Evolutionary conservation across 139 green algal genomes (phyloP).

Genomic region (Tetraselmis striata): DNA sequence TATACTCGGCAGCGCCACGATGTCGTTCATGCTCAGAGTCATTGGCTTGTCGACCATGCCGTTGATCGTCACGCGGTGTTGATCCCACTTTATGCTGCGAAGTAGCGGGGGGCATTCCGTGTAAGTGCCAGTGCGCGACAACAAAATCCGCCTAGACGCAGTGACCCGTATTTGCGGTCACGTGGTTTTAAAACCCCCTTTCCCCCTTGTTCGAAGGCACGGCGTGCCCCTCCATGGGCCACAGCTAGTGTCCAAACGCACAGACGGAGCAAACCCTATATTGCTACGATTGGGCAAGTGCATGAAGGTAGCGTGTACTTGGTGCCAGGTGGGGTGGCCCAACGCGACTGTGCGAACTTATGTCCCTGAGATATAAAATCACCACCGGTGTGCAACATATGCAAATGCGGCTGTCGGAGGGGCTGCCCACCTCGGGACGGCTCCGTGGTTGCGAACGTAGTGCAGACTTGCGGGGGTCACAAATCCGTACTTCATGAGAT

Average conservation of each 20-base stretch:
- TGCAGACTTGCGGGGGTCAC: conserved; percentile 68
- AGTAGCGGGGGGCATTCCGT: neutral
- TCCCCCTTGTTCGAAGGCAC: too few relatives aligned
- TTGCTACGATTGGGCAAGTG: too few relatives aligned
- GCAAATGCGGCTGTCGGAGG: neutral
- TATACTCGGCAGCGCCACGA: conserved; percentile 62
- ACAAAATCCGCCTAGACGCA: neutral
- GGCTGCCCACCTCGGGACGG: conserved; percentile 24
- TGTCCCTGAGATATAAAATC: too few relatives aligned
- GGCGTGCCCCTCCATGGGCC: too few relatives aligned
- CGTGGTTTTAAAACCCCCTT: neutral
- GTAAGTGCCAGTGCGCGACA: neutral
- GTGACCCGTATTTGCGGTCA: neutral
- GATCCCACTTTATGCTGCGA: neutral
- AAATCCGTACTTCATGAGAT: conserved; percentile 67
- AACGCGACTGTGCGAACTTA: too few relatives aligned
- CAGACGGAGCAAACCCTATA: too few relatives aligned
- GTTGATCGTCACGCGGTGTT: conserved; percentile 52
- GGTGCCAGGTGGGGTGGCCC: too few relatives aligned
- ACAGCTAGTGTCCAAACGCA: too few relatives aligned
- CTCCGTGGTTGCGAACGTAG: conserved; percentile 25
- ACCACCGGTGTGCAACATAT: neutral
- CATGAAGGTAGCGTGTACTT: too few relatives aligned
- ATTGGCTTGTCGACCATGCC: conserved; percentile 68
- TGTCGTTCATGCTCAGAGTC: conserved; percentile 83